Evolutionary conservation across 805 yeast genomes (phyloP).

Genomic region (Starmerella davenportii): DNA sequence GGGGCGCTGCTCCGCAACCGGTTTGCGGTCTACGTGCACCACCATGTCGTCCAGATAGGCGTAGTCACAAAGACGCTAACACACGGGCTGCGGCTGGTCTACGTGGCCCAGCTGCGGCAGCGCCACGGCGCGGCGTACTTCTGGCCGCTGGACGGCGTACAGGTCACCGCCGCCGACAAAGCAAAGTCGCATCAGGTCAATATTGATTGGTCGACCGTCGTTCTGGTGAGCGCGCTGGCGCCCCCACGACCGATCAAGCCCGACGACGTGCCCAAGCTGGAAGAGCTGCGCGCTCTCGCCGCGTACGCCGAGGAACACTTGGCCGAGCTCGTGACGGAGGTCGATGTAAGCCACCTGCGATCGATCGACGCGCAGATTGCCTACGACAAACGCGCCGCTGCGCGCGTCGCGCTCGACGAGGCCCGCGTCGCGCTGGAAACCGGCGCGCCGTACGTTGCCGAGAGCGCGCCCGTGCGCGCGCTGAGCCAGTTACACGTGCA

Average conservation of each 20-base stretch:
- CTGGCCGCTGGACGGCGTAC: not conserved
- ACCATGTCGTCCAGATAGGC: not conserved
- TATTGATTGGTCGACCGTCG: not conserved
- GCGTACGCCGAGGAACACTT: not conserved
- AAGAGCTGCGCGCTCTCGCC: not conserved
- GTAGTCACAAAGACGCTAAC: not conserved
- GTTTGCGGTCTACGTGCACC: not conserved
- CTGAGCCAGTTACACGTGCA: too few relatives aligned
- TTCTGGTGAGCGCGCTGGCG: not conserved
- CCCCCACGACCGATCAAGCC: too few relatives aligned
- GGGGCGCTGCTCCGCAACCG: not conserved
- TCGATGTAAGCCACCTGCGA: not conserved
- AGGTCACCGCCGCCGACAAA: not conserved
- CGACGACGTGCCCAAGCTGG: too few relatives aligned
- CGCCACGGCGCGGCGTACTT: not conserved
- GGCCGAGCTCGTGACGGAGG: not conserved
- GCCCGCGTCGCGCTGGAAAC: not conserved
- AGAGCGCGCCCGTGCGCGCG: not conserved
- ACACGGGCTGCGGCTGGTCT: not conserved
- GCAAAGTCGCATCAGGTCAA: not conserved
- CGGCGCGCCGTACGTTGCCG: not conserved
- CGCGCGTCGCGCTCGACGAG: not conserved
- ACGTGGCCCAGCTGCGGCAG: not conserved
- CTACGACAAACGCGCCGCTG: not conserved
- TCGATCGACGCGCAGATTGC: not conserved